phyloP scores from a whole-genome alignment of 2,329 filamentous ascomycete genomes.

The Verticillium zaregamsianum region DNA sequence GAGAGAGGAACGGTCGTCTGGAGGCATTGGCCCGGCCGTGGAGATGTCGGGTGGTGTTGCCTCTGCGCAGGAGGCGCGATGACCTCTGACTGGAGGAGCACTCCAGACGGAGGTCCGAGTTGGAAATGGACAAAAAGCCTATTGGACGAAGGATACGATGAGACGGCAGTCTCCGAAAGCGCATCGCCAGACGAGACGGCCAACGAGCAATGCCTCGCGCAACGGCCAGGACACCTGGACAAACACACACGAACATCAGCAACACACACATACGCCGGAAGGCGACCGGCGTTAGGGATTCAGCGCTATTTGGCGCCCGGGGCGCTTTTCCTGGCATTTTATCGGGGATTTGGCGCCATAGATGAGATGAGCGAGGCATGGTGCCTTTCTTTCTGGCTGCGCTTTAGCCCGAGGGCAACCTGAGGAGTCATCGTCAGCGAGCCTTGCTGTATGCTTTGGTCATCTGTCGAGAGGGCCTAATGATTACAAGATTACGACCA shows the following conservation, averaged over 20 bases:
- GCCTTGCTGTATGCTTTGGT: neutral
- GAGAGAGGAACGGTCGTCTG: neutral
- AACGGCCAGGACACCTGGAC: neutral
- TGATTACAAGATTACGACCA: neutral
- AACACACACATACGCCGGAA: neutral
- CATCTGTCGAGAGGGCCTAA: neutral
- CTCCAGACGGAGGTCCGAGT: too few species aligned
- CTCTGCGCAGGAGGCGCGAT: neutral
- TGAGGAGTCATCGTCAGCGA: neutral
- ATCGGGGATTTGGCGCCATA: neutral
- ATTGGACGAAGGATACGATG: neutral
- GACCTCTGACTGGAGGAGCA: neutral
- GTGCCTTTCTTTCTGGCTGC: neutral
- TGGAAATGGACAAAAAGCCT: neutral
- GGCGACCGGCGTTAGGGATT: neutral
- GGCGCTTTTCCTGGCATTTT: neutral
- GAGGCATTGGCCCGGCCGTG: neutral
- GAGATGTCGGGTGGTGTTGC: neutral
- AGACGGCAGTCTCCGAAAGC: too few species aligned
- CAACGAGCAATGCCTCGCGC: neutral
- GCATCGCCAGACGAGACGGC: too few species aligned
- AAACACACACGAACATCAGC: neutral
- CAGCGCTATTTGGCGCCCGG: neutral
- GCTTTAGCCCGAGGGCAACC: neutral
- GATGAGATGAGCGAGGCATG: neutral